Evolutionary conservation across 2,329 filamentous ascomycete species (phyloP).

Genomic region (Pseudocercospora musae): DNA sequence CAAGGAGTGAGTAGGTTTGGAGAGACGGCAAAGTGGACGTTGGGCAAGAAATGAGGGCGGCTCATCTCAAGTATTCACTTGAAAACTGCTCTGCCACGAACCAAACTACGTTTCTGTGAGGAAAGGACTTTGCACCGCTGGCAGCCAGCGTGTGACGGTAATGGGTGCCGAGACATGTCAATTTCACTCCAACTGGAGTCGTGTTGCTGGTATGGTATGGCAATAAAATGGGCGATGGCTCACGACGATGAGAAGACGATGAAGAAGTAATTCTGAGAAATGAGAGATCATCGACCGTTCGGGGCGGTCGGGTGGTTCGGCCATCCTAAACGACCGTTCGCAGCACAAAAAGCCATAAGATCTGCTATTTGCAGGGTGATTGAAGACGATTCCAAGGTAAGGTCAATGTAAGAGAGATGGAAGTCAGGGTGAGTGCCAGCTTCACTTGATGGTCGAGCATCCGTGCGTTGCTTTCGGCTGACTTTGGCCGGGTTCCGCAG

Average conservation of each 20-base stretch:
- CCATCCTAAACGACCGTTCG: slow-evolving; percentile 2
- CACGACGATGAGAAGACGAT: slow-evolving; percentile 12
- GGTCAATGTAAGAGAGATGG: slow-evolving; percentile 1
- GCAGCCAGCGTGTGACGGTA: slow-evolving; percentile 2
- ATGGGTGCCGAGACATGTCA: slow-evolving; percentile 9
- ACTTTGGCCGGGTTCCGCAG: not conserved
- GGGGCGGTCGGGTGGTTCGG: slow-evolving; percentile 1
- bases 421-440: slow-evolving; percentile 18
- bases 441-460: not conserved
- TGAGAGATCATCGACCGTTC: slow-evolving; percentile 11
- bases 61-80: slow-evolving; percentile 6
- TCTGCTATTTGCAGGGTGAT: slow-evolving; percentile 4
- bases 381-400: slow-evolving; percentile 5
- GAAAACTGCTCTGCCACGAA: slow-evolving; percentile 4
- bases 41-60: not conserved
- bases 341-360: slow-evolving; percentile 5
- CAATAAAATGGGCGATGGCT: slow-evolving; percentile 4
- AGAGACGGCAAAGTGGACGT: slow-evolving; percentile 4
- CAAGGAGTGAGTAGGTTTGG: slow-evolving; percentile 8
- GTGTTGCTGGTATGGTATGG: not conserved
- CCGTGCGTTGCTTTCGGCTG: not conserved
- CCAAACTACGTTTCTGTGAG: not conserved
- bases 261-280: slow-evolving; percentile 8
- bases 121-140: not conserved
- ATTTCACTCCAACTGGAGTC: slow-evolving; percentile 8